phyloP scores from a whole-genome alignment of 352 stramenopile genomes.

The Thraustotheca clavata region DNA sequence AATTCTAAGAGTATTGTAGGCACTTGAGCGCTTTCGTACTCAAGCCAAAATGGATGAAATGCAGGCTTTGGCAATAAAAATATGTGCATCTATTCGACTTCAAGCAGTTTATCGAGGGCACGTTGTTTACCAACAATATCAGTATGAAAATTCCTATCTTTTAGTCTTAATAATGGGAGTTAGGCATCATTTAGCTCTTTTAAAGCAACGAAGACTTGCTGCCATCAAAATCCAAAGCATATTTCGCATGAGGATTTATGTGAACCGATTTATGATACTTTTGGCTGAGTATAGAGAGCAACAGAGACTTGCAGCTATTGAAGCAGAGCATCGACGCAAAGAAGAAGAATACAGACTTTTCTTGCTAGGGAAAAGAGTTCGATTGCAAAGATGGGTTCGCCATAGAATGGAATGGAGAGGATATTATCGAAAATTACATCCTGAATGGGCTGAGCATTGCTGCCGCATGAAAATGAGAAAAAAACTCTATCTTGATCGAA shows the following conservation, averaged over 20 bases:
- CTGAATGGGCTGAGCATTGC: constrained; percentile 9
- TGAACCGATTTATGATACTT: neutral
- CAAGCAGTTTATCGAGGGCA: neutral
- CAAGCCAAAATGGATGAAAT: constrained; percentile 5
- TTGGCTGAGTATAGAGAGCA: neutral
- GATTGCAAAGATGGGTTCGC: constrained; percentile 6
- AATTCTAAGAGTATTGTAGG: neutral
- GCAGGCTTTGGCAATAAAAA: neutral
- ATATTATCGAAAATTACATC: neutral
- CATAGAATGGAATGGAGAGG: neutral
- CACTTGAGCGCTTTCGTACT: neutral
- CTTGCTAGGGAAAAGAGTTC: neutral
- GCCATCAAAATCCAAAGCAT: neutral
- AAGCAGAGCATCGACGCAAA: neutral
- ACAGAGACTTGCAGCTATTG: neutral
- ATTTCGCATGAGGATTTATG: neutral
- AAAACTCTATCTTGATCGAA: neutral
- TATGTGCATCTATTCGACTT: constrained; percentile 9
- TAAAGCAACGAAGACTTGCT: neutral
- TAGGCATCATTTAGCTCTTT: constrained; percentile 16
- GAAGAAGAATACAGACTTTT: neutral
- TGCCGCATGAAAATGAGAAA: neutral
- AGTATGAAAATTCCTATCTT: neutral
- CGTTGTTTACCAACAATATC: constrained; percentile 11
- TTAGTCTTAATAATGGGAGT: neutral